phyloP scores from a whole-genome alignment of 202 grass and related monocot genomes.

The Dendrocalamus latiflorus region DNA sequence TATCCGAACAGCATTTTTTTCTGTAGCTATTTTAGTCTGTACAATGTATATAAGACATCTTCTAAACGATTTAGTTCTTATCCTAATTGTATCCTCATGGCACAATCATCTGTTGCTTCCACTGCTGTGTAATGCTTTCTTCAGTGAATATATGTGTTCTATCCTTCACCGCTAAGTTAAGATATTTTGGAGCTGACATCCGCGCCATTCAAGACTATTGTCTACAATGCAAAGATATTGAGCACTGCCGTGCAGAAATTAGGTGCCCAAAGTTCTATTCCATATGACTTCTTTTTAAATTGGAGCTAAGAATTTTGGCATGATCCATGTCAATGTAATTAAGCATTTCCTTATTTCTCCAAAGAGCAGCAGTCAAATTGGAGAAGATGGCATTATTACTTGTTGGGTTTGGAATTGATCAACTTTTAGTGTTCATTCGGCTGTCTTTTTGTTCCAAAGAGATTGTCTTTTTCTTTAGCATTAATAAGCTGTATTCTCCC shows the following conservation, averaged over 20 bases:
- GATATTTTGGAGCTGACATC: constrained; percentile 95
- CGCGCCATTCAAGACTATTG: constrained; percentile 71
- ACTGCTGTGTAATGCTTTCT: background rate
- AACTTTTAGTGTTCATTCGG: background rate
- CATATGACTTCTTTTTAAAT: background rate
- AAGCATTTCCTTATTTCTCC: background rate
- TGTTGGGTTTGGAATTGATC: background rate
- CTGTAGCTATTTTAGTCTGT: background rate
- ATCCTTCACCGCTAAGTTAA: constrained; percentile 54
- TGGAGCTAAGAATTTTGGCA: background rate
- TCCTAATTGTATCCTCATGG: no score
- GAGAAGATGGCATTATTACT: background rate
- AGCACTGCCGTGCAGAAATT: constrained; percentile 87
- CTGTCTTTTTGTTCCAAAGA: background rate
- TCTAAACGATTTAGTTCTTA: background rate
- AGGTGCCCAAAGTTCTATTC: constrained; percentile 43
- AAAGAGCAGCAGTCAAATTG: background rate
- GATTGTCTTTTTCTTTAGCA: no score
- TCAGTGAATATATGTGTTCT: background rate
- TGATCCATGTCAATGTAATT: background rate
- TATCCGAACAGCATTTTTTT: no score
- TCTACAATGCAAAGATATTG: constrained; percentile 67
- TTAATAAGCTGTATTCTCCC: background rate
- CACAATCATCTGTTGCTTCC: background rate
- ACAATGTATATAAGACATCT: background rate